These are phyloP conservation scores for Prunus yedoensis DNA, from an alignment of 331 rosid species.

Conservation along the genomic window DNA sequence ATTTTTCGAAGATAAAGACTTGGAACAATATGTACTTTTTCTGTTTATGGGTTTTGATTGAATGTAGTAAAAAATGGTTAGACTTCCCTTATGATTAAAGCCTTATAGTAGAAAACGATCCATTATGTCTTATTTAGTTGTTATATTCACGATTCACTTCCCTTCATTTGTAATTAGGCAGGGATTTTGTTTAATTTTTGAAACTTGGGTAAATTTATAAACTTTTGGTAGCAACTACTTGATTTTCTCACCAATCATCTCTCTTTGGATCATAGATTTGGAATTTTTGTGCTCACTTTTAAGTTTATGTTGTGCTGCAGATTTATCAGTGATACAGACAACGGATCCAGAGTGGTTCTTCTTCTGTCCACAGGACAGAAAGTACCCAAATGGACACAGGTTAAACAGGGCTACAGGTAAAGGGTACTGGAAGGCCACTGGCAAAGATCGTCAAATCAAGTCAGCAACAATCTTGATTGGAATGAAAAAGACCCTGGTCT, in stretches of 20 bases:
- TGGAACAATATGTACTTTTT: neutral
- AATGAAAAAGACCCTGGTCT: constrained; percentile 95
- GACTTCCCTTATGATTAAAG: neutral
- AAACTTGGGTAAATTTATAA: neutral
- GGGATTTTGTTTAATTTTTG: neutral
- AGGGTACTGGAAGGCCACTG: constrained; percentile 99
- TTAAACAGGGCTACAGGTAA: constrained; percentile 77
- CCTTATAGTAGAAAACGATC: neutral
- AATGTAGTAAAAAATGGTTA: neutral
- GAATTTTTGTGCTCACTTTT: neutral
- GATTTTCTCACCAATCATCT: neutral
- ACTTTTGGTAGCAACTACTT: neutral
- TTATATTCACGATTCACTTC: neutral
- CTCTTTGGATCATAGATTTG: neutral
- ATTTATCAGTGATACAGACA: constrained; percentile 61
- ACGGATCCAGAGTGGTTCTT: constrained; percentile 97
- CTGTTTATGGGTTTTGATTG: neutral
- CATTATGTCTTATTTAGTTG: neutral
- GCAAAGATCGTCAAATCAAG: constrained; percentile 88
- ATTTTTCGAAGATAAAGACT: neutral
- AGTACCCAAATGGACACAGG: constrained; percentile 94
- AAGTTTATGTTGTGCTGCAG: constrained; percentile 37
- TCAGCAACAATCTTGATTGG: constrained; percentile 71
- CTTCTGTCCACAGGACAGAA: constrained; percentile 93
- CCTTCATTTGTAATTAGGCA: neutral